These are phyloP conservation scores for Abelmoschus esculentus DNA, from an alignment of 345 rosid genomes.

Conservation along the genomic window DNA sequence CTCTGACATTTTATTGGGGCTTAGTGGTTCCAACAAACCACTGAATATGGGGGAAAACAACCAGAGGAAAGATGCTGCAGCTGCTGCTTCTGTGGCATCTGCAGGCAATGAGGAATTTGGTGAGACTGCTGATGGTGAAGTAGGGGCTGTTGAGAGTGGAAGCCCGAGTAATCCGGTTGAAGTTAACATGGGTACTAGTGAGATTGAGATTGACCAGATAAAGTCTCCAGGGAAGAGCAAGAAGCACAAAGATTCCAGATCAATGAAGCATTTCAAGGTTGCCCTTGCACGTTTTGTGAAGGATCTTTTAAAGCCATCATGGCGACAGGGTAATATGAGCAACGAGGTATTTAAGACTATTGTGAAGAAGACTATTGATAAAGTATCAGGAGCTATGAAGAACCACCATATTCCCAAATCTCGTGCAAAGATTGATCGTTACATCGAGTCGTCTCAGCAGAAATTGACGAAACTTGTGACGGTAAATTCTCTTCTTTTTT, in stretches of 20 bases:
- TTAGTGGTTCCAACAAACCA: slow-evolving; percentile 41
- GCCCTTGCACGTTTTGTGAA: slow-evolving; percentile 85
- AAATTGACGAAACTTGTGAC: slow-evolving; percentile 86
- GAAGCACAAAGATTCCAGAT: slow-evolving; percentile 55
- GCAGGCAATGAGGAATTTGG: slow-evolving; percentile 55
- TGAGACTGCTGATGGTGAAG: slow-evolving; percentile 62
- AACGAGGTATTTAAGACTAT: slow-evolving; percentile 91
- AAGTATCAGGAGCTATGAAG: slow-evolving; percentile 76
- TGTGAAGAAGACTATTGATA: slow-evolving; percentile 85
- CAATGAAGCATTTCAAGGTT: slow-evolving; percentile 62
- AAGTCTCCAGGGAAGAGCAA: slow-evolving; percentile 45
- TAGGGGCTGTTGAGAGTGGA: slow-evolving; percentile 46
- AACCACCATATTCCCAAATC: slow-evolving; percentile 73
- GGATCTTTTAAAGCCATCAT: slow-evolving; percentile 80
- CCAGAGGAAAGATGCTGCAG: slow-evolving; percentile 30
- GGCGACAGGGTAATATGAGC: slow-evolving; percentile 95
- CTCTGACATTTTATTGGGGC: slow-evolving; percentile 32
- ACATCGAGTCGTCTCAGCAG: slow-evolving; percentile 57
- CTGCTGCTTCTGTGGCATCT: slow-evolving; percentile 27
- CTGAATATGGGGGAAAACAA: slow-evolving; percentile 55
- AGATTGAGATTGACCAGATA: slow-evolving; percentile 50
- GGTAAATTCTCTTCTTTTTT: slow-evolving; percentile 39
- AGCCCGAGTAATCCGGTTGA: slow-evolving; percentile 41
- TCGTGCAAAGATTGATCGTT: slow-evolving; percentile 66
- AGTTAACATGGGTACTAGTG: slow-evolving; percentile 25